Base-by-base conservation (phyloP, 352 stramenopile genomes). In the Phytophthora fragariae region DNA sequence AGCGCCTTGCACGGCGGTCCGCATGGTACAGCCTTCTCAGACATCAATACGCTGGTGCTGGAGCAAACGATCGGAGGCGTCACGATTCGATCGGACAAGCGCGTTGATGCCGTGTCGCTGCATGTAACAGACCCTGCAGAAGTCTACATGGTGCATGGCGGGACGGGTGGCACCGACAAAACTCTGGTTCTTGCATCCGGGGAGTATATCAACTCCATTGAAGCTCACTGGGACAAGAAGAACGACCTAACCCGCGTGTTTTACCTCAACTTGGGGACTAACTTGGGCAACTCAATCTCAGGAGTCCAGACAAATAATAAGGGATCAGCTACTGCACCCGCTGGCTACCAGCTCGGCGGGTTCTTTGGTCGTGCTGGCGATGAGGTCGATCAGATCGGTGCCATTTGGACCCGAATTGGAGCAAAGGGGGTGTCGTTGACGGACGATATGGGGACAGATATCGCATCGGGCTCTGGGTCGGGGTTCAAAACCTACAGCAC, bases 291-390 rank as follows among this genome's bases (percentile, higher is more conserved):
- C 15, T 73, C 70, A 9, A 19, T 88, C 0, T 72, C 73, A 1
- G 62, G 37, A 17, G 65, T 62, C 2, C 75, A 77, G 57, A 86
- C 76, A 2, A 76, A 70, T 31, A 69, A 67, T 27, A 86, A 79
- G 21, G 65, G 61, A 12, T 72, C 69, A 24, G 75, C 80, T 47
- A 74, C 66, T 24, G 82, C 82, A 4, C 80, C 80, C 0, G 53
- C 60, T 1, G 82, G 82, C 0, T 90, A 69, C 17, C 78, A 90
- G 57, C 76, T 90, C 55, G 79, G 80, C 33, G 82, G 70, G 12
- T 90, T 90, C 64, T 83, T 80, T 37, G 82, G 82, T 27, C 78
- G 80, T 12, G 54, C 62, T 1, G 78, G 72, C 2, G 69, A 85
- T 37, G 76, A 76, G 14, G 53, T 90, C 9, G 76, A 86, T 52